These are phyloP conservation scores for Ilyonectria destructans DNA, from an alignment of 2,329 filamentous ascomycete genomes.

Conservation along the genomic window DNA sequence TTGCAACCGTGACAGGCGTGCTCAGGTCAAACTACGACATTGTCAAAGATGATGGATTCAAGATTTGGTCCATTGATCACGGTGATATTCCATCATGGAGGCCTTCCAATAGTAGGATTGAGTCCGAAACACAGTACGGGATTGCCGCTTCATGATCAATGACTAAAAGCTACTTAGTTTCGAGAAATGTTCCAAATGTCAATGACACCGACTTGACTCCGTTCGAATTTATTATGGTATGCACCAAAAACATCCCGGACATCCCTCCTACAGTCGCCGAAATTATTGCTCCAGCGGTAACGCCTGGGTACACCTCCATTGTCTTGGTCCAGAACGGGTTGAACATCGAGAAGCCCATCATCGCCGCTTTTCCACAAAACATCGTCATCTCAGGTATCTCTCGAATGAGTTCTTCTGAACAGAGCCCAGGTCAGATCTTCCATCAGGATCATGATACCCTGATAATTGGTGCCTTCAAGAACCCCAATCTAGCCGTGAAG, in stretches of 20 bases:
- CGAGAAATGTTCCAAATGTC: slow-evolving; percentile 39
- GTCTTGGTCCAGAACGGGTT: slow-evolving; percentile 47
- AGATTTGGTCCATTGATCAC: slow-evolving; percentile 46
- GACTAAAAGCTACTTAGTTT: slow-evolving; percentile 3
- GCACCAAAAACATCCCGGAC: slow-evolving; percentile 47
- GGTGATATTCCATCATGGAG: slow-evolving; percentile 40
- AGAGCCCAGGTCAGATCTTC: slow-evolving; percentile 39
- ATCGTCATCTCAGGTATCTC: slow-evolving; percentile 46
- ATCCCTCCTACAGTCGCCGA: slow-evolving; percentile 39
- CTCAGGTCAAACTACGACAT: slow-evolving; percentile 45
- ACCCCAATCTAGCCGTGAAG: neutral
- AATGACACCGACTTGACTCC: slow-evolving; percentile 31
- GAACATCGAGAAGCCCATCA: slow-evolving; percentile 44
- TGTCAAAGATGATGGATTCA: slow-evolving; percentile 44
- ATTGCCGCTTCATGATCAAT: slow-evolving; percentile 1
- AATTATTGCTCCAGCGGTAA: slow-evolving; percentile 44
- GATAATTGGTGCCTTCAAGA: neutral
- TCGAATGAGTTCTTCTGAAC: slow-evolving; percentile 48
- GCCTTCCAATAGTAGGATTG: slow-evolving; percentile 41
- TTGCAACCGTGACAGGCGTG: slow-evolving; percentile 45
- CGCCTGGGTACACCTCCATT: slow-evolving; percentile 39
- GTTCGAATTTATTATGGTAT: slow-evolving; percentile 47
- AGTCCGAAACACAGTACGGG: neutral
- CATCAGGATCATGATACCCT: slow-evolving; percentile 44
- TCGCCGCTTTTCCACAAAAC: slow-evolving; percentile 41